Conservation (phyloP, 768 basidiomycete genomes). For the Suillus plorans region DNA sequence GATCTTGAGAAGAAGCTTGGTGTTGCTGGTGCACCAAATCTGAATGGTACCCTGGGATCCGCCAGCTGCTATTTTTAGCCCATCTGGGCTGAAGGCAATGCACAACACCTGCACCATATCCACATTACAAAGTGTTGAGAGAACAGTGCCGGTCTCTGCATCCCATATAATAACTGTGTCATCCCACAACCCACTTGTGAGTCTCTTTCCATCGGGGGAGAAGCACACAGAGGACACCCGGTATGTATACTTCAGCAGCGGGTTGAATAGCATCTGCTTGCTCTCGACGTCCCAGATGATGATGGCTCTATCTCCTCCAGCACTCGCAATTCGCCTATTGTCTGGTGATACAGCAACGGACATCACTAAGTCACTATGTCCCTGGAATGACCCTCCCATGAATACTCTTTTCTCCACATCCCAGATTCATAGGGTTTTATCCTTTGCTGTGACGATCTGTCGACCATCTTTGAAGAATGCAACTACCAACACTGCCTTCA, state of each 20-base stretch:
- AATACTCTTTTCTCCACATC: conserved; percentile 22
- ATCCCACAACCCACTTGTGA: conserved; percentile 1
- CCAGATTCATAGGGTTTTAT: conserved; percentile 27
- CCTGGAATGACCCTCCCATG: conserved; percentile 13
- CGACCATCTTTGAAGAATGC: conserved; percentile 29
- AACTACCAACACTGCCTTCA: conserved; percentile 1
- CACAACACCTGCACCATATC: background rate
- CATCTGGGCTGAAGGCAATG: background rate
- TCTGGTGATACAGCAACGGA: conserved; percentile 28
- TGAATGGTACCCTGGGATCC: background rate
- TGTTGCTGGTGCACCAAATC: background rate
- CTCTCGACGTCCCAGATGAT: conserved; percentile 27
- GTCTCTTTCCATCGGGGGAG: conserved; percentile 2
- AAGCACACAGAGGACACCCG: conserved; percentile 19
- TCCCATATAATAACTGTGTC: background rate
- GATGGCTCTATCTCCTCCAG: conserved; percentile 23
- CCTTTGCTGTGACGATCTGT: conserved; percentile 25
- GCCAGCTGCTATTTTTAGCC: background rate
- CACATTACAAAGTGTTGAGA: background rate
- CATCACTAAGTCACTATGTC: conserved; percentile 22
- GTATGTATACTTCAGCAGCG: conserved; percentile 25
- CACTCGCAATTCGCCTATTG: conserved; percentile 26
- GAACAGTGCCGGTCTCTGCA: conserved; percentile 8
- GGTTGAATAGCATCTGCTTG: conserved; percentile 20
- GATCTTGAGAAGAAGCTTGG: background rate